Percentiles rank a stretch among this genome's conserved stretches.
Conservation (phyloP, 495 filamentous ascomycete genomes). For the Neurospora sp. region DNA sequence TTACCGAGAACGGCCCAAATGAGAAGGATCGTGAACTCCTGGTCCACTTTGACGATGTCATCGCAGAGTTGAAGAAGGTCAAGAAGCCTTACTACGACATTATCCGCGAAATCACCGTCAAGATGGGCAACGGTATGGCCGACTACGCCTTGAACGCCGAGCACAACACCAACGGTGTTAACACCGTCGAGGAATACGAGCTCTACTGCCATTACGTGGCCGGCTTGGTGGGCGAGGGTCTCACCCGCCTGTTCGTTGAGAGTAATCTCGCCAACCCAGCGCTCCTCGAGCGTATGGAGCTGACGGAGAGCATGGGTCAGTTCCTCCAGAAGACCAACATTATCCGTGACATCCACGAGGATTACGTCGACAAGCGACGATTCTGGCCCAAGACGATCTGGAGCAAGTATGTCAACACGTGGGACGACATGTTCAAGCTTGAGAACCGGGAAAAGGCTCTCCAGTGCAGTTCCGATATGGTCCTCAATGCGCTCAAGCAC, state of each 20-base stretch:
- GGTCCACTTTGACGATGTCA: conserved; percentile 80
- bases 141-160: conserved; percentile 82
- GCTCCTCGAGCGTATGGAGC: conserved; percentile 62
- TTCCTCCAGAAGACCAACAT: conserved; percentile 98
- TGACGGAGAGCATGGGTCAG: conserved; percentile 93
- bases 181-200: conserved; percentile 82
- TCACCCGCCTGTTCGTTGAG: conserved; percentile 86
- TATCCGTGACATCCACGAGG: conserved; percentile 89
- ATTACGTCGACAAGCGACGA: conserved; percentile 71
- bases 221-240: conserved; percentile 88
- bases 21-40: conserved; percentile 92
- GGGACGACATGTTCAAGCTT: conserved; percentile 79
- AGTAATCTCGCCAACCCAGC: conserved; percentile 78
- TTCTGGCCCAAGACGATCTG: conserved; percentile 96
- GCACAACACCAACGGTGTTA: conserved; percentile 64
- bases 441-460: conserved; percentile 71
- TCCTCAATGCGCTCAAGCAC: conserved; percentile 76
- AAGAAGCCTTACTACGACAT: conserved; percentile 76
- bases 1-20: conserved; percentile 70
- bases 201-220: conserved; percentile 96
- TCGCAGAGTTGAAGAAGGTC: conserved; percentile 80
- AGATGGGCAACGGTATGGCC: conserved; percentile 98
- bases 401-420: conserved; percentile 84
- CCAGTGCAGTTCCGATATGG: conserved; percentile 89
- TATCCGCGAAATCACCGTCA: conserved; percentile 86